Evolutionary conservation across 106 monocot species (phyloP).

Genomic region (Acorus gramineus): DNA sequence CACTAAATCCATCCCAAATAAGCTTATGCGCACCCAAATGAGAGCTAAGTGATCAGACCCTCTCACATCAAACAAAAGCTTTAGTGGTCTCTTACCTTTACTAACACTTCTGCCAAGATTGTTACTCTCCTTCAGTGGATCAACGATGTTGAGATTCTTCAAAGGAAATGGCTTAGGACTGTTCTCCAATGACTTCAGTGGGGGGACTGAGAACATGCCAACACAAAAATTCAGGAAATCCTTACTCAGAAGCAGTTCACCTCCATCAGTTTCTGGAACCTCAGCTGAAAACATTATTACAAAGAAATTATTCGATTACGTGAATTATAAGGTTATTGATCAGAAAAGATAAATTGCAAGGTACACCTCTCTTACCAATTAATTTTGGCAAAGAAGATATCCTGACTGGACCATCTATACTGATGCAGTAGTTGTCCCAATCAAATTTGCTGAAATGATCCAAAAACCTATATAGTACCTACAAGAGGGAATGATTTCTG

Average conservation of each 20-base stretch:
- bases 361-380: slow-evolving; percentile 25
- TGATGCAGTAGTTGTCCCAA: slow-evolving; percentile 71
- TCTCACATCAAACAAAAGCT: background rate
- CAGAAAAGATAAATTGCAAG: no score
- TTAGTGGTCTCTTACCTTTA: slow-evolving; percentile 35
- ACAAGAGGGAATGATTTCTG: slow-evolving; percentile 6
- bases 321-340: no score
- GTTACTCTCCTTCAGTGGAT: slow-evolving; percentile 77
- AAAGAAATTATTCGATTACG: background rate
- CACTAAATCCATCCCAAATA: no score
- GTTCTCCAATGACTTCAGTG: slow-evolving; percentile 20
- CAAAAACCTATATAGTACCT: slow-evolving; percentile 87
- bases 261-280: slow-evolving; percentile 35
- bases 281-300: slow-evolving; percentile 35
- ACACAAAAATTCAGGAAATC: slow-evolving; percentile 60
- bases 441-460: slow-evolving; percentile 84
- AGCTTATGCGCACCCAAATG: no score
- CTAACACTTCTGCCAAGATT: slow-evolving; percentile 93
- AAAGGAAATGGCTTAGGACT: slow-evolving; percentile 30
- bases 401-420: slow-evolving; percentile 61
- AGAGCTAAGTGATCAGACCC: no score
- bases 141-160: slow-evolving; percentile 86
- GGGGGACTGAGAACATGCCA: slow-evolving; percentile 27
- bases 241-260: slow-evolving; percentile 40
- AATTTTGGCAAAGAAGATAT: slow-evolving; percentile 55